These are phyloP conservation scores for Penicillium sclerotiorum DNA, from an alignment of 2,329 filamentous ascomycete species.

Conservation along the genomic window DNA sequence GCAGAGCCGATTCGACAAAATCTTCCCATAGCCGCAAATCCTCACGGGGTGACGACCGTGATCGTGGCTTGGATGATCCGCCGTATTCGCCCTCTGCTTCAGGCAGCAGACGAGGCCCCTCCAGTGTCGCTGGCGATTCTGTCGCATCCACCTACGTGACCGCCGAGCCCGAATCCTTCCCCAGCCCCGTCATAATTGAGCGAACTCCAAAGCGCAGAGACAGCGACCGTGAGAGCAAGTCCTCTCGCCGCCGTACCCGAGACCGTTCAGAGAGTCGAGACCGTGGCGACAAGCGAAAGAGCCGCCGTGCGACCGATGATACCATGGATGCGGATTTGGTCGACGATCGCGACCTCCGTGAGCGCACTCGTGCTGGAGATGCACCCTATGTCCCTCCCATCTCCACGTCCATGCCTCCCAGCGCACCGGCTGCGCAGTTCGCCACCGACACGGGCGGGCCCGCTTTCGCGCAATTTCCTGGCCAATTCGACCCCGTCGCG, in stretches of 20 bases:
- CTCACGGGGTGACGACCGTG: conserved; percentile 52
- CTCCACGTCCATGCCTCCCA: conserved; percentile 24
- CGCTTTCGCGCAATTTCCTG: conserved; percentile 38
- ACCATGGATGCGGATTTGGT: conserved; percentile 14
- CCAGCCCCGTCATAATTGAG: conserved; percentile 32
- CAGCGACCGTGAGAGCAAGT: conserved; percentile 28
- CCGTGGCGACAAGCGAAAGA: conserved; percentile 26
- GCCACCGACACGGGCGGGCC: conserved; percentile 32
- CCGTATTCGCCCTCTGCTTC: conserved; percentile 28
- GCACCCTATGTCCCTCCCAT: conserved; percentile 27
- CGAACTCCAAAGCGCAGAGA: conserved; percentile 31
- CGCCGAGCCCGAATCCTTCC: conserved; percentile 36
- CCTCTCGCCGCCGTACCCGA: conserved; percentile 27
- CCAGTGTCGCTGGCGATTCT: conserved; percentile 34
- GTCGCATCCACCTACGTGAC: conserved; percentile 44
- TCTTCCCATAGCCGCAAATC: conserved; percentile 43
- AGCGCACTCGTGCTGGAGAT: conserved; percentile 36
- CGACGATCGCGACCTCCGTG: conserved; percentile 25
- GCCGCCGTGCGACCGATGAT: conserved; percentile 17
- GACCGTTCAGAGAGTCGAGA: conserved; percentile 33
- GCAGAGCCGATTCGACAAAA: conserved; percentile 34
- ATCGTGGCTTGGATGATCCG: conserved; percentile 41
- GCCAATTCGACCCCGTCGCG: conserved; percentile 22
- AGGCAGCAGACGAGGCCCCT: conserved; percentile 29
- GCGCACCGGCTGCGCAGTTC: conserved; percentile 31